Base-by-base conservation (phyloP, 352 stramenopile species). In the Phytophthora ohioensis region DNA sequence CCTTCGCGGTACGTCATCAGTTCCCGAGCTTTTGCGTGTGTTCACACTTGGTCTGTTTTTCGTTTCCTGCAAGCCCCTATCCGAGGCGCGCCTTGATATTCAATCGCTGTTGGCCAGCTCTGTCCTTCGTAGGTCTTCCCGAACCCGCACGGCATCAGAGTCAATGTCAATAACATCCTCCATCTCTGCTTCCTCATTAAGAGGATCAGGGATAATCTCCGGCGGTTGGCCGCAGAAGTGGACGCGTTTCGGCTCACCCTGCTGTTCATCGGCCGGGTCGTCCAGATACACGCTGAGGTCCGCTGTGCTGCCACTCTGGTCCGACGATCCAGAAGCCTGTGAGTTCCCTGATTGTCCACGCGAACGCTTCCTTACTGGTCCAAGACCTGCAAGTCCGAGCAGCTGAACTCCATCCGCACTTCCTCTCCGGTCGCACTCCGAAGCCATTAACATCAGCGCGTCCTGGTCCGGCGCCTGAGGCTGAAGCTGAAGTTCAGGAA, bases 311-410 rank as follows among this genome's bases (percentile, higher is more conserved):
- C 69, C 73, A 57, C 79, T 88, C 39, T 84, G 76, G 15, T 88
- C 80, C 0, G 80, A 87, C 21, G 81, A 78, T 0, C 70, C 70
- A 0, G 70, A 90, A 12, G 80, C 73, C 52, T 85, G 71, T 12
- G 80, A 88, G 58, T 86, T 88, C 17, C 75, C 76, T 52, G 77
- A 88, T 60, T 89, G 67, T 21, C 79, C 80, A 31, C 79, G 74
- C 34, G 82, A 86, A 4, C 80, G 82, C 60, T 88, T 91, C 11
- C 77, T 67, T 17, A 80, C 36, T 35, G 65, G 52, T 51, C 62
- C 52, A 67, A 80, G 41, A 2, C 69, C 73, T 43, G 59, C 52
- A 30, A 87, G 73, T 57, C 67, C 55, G 43, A 80, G 39, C 7
- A 77, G 45, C 58, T 72, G 73, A 51, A 76, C 64, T 8, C 73